Conservation (phyloP, 768 basidiomycete species). For the Leccinellum rugosiceps region DNA sequence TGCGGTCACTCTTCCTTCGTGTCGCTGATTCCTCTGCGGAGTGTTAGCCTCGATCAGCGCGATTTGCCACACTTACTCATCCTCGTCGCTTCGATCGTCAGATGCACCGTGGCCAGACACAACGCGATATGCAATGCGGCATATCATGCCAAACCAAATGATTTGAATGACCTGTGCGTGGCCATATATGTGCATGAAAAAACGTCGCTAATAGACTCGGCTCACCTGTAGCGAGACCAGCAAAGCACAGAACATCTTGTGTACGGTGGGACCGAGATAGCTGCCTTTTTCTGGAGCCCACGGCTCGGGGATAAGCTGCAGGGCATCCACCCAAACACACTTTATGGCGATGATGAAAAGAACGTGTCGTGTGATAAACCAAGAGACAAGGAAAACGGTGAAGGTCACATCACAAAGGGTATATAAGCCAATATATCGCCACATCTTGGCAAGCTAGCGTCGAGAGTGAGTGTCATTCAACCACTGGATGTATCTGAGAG, state of each 20-base stretch:
- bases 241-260: conserved; percentile 49
- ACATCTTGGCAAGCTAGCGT: conserved; percentile 85
- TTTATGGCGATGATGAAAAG: conserved; percentile 73
- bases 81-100: conserved; percentile 85
- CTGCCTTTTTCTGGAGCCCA: conserved; percentile 61
- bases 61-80: conserved; percentile 40
- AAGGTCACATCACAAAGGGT: conserved; percentile 73
- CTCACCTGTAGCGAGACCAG: conserved; percentile 62
- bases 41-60: conserved; percentile 8
- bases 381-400: conserved; percentile 79
- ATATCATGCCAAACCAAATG: conserved; percentile 87
- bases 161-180: conserved; percentile 59
- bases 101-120: conserved; percentile 71
- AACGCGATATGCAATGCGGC: conserved; percentile 78
- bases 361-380: conserved; percentile 87
- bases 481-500: neutral
- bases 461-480: neutral
- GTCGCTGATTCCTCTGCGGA: conserved; percentile 12
- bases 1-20: conserved; percentile 26
- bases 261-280: conserved; percentile 49
- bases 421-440: conserved; percentile 74
- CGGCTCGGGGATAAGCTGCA: conserved; percentile 42
- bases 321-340: conserved; percentile 52
- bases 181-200: conserved; percentile 7
- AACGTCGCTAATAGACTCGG: neutral